These are phyloP conservation scores for Digitaria exilis DNA, from an alignment of 202 grass and related monocot genomes.

Conservation along the genomic window DNA sequence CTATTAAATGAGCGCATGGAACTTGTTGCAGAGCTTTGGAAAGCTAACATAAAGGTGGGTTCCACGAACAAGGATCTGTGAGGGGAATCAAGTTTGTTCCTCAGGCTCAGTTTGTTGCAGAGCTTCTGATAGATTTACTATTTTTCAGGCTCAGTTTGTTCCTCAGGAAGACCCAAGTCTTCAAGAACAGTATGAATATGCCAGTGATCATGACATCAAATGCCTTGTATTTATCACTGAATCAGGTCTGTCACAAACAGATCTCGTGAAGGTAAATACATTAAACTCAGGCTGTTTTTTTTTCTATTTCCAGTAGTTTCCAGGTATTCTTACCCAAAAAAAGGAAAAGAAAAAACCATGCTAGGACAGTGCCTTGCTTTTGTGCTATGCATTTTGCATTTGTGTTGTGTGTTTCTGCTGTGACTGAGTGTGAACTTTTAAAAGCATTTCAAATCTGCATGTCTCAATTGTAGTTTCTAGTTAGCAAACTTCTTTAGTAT, in stretches of 20 bases:
- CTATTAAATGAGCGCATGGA: slow-evolving; percentile 85
- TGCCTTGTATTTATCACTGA: slow-evolving; percentile 93
- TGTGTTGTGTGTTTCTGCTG: slow-evolving; percentile 13
- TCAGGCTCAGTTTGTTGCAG: too few relatives aligned
- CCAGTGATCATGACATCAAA: slow-evolving; percentile 88
- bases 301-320: slow-evolving; percentile 16
- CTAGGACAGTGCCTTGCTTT: not conserved
- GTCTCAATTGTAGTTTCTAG: not conserved
- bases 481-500: not conserved
- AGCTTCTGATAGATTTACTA: slow-evolving; percentile 34
- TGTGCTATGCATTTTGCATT: slow-evolving; percentile 15
- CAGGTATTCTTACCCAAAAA: slow-evolving; percentile 8
- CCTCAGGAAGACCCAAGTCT: slow-evolving; percentile 87
- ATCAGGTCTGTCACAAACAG: slow-evolving; percentile 77
- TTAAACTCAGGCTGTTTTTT: slow-evolving; percentile 22
- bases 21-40: slow-evolving; percentile 87
- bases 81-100: too few relatives aligned
- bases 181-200: slow-evolving; percentile 98
- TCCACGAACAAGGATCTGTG: not conserved
- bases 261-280: slow-evolving; percentile 77
- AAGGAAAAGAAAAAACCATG: too few relatives aligned
- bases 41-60: slow-evolving; percentile 91
- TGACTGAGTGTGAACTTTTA: slow-evolving; percentile 5
- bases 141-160: slow-evolving; percentile 83
- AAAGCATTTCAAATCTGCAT: slow-evolving; percentile 9